These are phyloP conservation scores for Musa acuminata DNA, from an alignment of 176 grass and related monocot genomes.

Conservation along the genomic window DNA sequence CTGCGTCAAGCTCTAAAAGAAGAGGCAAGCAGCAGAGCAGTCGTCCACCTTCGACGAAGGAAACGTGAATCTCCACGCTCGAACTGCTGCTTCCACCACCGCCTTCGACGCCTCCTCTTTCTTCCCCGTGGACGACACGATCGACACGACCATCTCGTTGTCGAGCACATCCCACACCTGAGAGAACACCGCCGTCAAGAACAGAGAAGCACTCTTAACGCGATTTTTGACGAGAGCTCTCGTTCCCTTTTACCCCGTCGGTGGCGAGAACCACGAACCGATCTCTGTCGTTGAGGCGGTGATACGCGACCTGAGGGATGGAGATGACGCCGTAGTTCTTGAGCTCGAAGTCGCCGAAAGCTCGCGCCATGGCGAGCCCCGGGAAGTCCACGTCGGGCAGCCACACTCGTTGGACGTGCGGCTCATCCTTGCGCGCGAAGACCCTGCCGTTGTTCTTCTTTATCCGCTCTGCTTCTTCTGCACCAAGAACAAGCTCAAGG, in stretches of 20 bases:
- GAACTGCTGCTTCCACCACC: slow-evolving; percentile 65
- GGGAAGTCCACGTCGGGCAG: slow-evolving; percentile 58
- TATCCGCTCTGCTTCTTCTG: slow-evolving; percentile 84
- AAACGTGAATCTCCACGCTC: slow-evolving; percentile 55
- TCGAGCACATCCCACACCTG: slow-evolving; percentile 79
- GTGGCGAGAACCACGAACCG: slow-evolving; percentile 66
- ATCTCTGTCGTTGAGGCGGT: slow-evolving; percentile 39
- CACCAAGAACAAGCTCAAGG: not conserved
- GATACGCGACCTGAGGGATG: slow-evolving; percentile 49
- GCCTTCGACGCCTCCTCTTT: slow-evolving; percentile 81
- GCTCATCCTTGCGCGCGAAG: slow-evolving; percentile 69
- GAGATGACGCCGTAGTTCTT: slow-evolving; percentile 73
- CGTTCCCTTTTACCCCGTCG: slow-evolving; percentile 43
- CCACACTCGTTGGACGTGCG: slow-evolving; percentile 57
- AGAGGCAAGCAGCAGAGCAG: slow-evolving; percentile 86
- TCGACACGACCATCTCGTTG: slow-evolving; percentile 82
- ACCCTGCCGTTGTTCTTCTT: slow-evolving; percentile 57
- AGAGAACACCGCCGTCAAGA: not conserved
- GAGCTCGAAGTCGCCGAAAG: slow-evolving; percentile 61
- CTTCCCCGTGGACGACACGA: slow-evolving; percentile 42
- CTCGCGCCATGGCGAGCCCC: slow-evolving; percentile 76
- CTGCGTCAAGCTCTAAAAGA: slow-evolving; percentile 29
- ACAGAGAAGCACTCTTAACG: not conserved
- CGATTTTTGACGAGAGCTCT: too few relatives aligned
- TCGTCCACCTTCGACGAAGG: slow-evolving; percentile 66